Base-by-base conservation (phyloP, 257 asterid genomes). In the Rehmannia glutinosa region DNA sequence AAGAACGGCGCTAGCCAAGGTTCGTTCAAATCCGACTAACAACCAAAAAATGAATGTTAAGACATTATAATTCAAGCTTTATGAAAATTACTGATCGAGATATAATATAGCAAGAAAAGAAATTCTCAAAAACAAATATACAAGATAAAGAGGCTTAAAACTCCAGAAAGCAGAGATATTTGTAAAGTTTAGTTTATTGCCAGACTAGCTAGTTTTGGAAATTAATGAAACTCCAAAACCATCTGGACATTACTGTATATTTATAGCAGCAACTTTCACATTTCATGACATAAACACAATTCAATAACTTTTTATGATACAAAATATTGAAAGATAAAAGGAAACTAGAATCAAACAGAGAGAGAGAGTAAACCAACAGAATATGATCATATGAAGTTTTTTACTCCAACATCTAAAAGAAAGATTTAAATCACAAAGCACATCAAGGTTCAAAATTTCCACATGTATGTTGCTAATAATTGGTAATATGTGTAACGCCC, bases 1-100 rank as follows among this genome's bases (percentile, higher is more conserved):
- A 73, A 70, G 74, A 76, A 76, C 0, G 51, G 33, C 1, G 58
- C 23, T 28, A 70, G 65, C 80, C 80, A 76, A 28, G 73, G 58
- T 59, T 76, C 80, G 25, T 70, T 76, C 80, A 76, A 21, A 77
- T 62, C 16, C 72, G 75, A 24, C 75, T 61, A 8, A 47, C 66
- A 51, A 65, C 30, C 38, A 9, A 70, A 57, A 47, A 28, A n/a
- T n/a, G n/a, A n/a, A n/a, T n/a, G n/a, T n/a, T n/a, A n/a, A n/a
- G n/a, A n/a, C n/a, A n/a, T n/a, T n/a, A n/a, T n/a, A n/a, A n/a
- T n/a, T n/a, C n/a, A n/a, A n/a, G n/a, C n/a, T n/a, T n/a, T n/a
- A n/a, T n/a, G n/a, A n/a, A n/a, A n/a, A n/a, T n/a, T n/a, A n/a
- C n/a, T n/a, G n/a, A n/a, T n/a, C n/a, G n/a, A n/a, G n/a, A n/a